These are phyloP conservation scores for Schoenoplectus tabernaemontani DNA, from an alignment of 202 grass and related monocot species.

Conservation along the genomic window DNA sequence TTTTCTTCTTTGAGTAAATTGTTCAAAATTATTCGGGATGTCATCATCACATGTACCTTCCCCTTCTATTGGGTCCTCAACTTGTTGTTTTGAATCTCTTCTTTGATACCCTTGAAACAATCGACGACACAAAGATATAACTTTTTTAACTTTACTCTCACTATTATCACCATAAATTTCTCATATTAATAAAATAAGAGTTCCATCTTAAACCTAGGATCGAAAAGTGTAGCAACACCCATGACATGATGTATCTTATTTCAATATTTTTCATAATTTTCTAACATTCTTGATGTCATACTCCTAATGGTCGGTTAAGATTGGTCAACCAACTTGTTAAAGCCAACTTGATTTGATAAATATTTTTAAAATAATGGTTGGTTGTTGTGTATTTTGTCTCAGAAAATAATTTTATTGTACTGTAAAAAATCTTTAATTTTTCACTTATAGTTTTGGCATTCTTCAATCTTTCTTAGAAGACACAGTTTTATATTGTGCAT, in stretches of 20 bases:
- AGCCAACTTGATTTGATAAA: background rate
- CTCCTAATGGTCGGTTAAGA: background rate
- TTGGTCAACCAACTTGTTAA: background rate
- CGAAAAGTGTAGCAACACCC: background rate
- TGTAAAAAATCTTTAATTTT: too few species aligned
- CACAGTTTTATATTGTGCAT: too few species aligned
- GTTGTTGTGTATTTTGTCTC: background rate
- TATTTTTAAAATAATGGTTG: background rate
- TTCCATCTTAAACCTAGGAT: conserved; percentile 4
- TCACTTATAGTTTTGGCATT: too few species aligned
- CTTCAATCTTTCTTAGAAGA: too few species aligned
- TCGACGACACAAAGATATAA: background rate
- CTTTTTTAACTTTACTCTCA: background rate
- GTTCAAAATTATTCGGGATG: too few species aligned
- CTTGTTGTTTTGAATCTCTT: background rate
- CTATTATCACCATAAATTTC: background rate
- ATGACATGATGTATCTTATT: background rate
- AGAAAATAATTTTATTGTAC: background rate
- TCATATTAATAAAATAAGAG: background rate
- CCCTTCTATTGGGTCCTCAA: background rate
- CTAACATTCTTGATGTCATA: conserved; percentile 1
- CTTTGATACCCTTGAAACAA: background rate
- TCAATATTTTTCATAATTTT: background rate
- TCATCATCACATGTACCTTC: too few species aligned
- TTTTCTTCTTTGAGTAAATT: too few species aligned